Percentiles rank a stretch among this genome's conserved stretches.
Evolutionary conservation across 2,329 filamentous ascomycete species (phyloP).

Genomic region (Aureobasidium subglaciale): DNA sequence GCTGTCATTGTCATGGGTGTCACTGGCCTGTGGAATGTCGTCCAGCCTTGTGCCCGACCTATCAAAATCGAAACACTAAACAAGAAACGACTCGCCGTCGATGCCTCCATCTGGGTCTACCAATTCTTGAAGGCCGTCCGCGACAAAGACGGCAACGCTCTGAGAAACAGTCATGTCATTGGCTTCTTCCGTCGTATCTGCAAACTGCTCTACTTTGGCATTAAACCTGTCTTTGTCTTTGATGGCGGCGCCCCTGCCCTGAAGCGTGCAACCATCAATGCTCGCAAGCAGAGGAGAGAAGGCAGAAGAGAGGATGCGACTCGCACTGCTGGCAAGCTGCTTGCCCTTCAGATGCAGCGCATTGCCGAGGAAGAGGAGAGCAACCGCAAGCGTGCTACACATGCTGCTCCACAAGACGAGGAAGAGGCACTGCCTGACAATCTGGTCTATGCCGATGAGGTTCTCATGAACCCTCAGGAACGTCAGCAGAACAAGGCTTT

Average conservation of each 20-base stretch:
- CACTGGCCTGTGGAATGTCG: constrained; percentile 91
- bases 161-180: constrained; percentile 91
- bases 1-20: constrained; percentile 67
- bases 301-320: constrained; percentile 88
- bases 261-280: constrained; percentile 83
- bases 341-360: constrained; percentile 91
- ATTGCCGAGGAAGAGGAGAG: constrained; percentile 77
- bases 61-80: constrained; percentile 96
- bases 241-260: constrained; percentile 88
- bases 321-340: constrained; percentile 79
- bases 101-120: constrained; percentile 99
- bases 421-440: constrained; percentile 64
- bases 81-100: constrained; percentile 89
- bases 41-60: constrained; percentile 89
- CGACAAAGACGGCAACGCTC: constrained; percentile 94
- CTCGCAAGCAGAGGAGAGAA: constrained; percentile 71
- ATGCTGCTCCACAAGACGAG: constrained; percentile 40
- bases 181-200: constrained; percentile 98
- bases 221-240: constrained; percentile 95
- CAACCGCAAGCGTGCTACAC: constrained; percentile 48
- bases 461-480: constrained; percentile 72
- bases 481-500: constrained; percentile 69
- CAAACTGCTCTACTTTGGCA: constrained; percentile 93
- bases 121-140: constrained; percentile 98
- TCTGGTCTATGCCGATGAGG: constrained; percentile 85